A percentile compares a stretch with the other conserved stretches of the same genome.
These are phyloP conservation scores for Pyrrhoderma lamaoense DNA, from an alignment of 1,284 basidiomycete species.

Conservation along the genomic window DNA sequence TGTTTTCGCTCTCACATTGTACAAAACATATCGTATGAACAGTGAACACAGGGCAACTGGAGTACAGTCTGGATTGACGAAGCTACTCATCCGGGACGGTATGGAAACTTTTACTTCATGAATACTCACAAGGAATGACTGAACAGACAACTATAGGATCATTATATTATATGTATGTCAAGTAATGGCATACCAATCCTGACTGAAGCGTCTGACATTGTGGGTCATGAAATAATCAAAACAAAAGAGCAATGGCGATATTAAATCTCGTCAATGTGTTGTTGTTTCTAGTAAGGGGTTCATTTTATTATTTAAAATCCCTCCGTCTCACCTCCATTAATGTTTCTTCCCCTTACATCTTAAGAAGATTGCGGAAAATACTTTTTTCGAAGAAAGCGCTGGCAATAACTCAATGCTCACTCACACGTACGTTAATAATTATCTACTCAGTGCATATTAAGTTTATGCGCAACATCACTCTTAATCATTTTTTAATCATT, in stretches of 20 bases:
- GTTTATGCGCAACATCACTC: no score
- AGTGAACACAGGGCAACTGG: conserved; percentile 5
- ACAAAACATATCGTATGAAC: conserved; percentile 2
- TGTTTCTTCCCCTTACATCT: background rate
- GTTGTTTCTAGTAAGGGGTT: conserved; percentile 8
- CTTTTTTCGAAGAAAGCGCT: conserved; percentile 13
- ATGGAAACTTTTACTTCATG: background rate
- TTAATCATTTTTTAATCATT: background rate
- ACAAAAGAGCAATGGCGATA: conserved; percentile 12
- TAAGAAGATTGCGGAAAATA: background rate
- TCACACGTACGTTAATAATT: conserved; percentile 12
- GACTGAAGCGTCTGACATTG: no score
- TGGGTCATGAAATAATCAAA: no score
- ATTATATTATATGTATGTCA: conserved; percentile 11
- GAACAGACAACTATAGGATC: background rate
- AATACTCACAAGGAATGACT: background rate
- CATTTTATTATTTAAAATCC: background rate
- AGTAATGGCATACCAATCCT: no score
- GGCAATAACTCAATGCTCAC: conserved; percentile 14
- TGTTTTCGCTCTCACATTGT: conserved; percentile 9
- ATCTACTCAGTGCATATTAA: no score
- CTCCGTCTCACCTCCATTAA: background rate
- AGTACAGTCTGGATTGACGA: conserved; percentile 2
- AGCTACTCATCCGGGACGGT: conserved; percentile 15
- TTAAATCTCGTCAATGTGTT: conserved; percentile 14